A percentile compares a stretch with the other conserved stretches of the same genome.
Evolutionary conservation across 257 asterid species (phyloP).

Genomic region (Ligustrum vulgare): DNA sequence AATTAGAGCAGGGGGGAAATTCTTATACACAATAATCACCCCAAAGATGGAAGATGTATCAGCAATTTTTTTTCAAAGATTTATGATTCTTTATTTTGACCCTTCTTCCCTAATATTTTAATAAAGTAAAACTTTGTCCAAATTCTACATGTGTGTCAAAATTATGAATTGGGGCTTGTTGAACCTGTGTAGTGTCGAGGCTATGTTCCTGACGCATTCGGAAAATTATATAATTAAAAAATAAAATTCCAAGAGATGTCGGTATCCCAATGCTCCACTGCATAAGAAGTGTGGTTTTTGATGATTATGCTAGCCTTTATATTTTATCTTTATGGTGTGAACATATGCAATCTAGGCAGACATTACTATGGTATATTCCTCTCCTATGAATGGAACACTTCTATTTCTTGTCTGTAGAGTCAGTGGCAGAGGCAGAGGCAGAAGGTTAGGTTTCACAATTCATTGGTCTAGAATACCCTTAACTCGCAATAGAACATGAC

Average conservation of each 20-base stretch:
- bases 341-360: not conserved
- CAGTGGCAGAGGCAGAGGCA: not conserved
- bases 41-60: not conserved
- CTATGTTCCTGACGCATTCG: not conserved
- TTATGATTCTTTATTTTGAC: not conserved
- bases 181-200: not conserved
- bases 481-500: not conserved
- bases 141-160: not conserved
- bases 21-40: not conserved
- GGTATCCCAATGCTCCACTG: not conserved
- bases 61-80: not conserved
- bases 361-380: not conserved
- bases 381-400: slow-evolving; percentile 5
- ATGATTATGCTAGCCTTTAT: not conserved
- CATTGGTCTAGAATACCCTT: not conserved
- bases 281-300: not conserved
- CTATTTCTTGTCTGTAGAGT: not conserved
- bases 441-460: not conserved
- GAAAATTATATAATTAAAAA: too few relatives aligned
- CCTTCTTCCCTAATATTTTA: not conserved
- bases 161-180: not conserved
- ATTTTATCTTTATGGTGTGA: not conserved
- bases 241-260: not conserved
- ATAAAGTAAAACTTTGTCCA: not conserved
- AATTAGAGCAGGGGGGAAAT: not conserved